Evolutionary conservation across 2,329 filamentous ascomycete species (phyloP).

Genomic region (Colletotrichum simmondsii): DNA sequence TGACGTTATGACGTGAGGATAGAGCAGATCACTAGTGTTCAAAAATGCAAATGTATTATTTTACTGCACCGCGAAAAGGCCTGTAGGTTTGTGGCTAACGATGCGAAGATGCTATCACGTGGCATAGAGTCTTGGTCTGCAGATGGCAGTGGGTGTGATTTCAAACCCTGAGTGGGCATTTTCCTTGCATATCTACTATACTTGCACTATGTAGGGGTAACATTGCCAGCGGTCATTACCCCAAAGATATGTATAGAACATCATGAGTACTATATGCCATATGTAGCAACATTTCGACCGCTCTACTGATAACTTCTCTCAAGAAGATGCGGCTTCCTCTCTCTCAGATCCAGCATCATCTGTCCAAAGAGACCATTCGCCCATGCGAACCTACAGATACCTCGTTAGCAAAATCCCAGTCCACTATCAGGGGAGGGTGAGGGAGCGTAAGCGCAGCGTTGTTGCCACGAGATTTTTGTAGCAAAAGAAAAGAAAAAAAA

Average conservation of each 20-base stretch:
- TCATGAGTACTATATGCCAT: background rate
- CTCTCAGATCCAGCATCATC: constrained; percentile 80
- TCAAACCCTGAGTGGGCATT: background rate
- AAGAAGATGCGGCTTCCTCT: constrained; percentile 76
- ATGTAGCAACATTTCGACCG: no score
- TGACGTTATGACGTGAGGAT: constrained; percentile 24
- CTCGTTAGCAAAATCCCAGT: background rate
- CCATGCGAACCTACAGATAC: constrained; percentile 80
- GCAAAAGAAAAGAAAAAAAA: constrained; percentile 4
- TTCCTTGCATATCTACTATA: background rate
- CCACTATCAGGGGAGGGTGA: background rate
- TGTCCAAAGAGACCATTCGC: constrained; percentile 90
- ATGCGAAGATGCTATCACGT: background rate
- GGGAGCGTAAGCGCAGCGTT: background rate
- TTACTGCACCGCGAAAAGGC: background rate
- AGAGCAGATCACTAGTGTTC: background rate
- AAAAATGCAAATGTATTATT: constrained; percentile 10
- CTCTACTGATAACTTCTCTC: constrained; percentile 57
- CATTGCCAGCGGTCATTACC: no score
- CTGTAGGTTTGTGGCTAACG: background rate
- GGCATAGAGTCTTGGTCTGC: background rate
- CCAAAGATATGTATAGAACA: background rate
- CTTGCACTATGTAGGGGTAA: no score
- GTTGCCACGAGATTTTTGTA: background rate
- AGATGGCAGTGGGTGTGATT: background rate